Conservation (phyloP, 2,329 filamentous ascomycete species). For the Fusarium ramigenum region DNA sequence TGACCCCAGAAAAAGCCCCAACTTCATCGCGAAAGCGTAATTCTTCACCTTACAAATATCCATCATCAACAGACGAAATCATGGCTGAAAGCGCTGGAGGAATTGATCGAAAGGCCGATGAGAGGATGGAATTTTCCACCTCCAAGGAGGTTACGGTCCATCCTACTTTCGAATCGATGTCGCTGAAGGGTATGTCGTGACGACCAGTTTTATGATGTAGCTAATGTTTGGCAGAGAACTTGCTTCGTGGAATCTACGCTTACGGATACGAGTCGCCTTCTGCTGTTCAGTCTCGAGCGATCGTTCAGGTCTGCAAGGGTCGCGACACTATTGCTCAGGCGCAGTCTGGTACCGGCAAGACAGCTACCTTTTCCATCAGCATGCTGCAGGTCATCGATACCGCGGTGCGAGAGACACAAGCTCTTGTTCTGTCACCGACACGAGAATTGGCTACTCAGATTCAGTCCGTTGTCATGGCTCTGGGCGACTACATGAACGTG, state of each 20-base stretch:
- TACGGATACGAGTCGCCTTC: constrained; percentile 99
- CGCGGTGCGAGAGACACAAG: constrained; percentile 90
- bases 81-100: constrained; percentile 85
- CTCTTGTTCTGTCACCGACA: constrained; percentile 93
- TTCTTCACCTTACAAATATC: not conserved
- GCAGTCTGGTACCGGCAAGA: constrained; percentile 97
- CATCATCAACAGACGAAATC: constrained; percentile 46
- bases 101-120: constrained; percentile 91
- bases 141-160: constrained; percentile 97
- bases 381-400: constrained; percentile 97
- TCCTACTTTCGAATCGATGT: constrained; percentile 95
- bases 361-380: constrained; percentile 94
- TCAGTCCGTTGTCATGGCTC: constrained; percentile 97
- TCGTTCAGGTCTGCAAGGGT: constrained; percentile 98
- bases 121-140: constrained; percentile 97
- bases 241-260: constrained; percentile 96
- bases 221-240: constrained; percentile 70
- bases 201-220: not conserved
- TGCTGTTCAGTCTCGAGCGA: constrained; percentile 95
- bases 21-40: constrained; percentile 25
- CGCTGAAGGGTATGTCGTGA: constrained; percentile 76
- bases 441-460: constrained; percentile 98
- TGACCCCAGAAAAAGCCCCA: constrained; percentile 17
- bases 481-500: constrained; percentile 99
- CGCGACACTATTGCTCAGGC: constrained; percentile 98